Conservation (phyloP, 2,329 filamentous ascomycete species). For the Botrytis squamosa region DNA sequence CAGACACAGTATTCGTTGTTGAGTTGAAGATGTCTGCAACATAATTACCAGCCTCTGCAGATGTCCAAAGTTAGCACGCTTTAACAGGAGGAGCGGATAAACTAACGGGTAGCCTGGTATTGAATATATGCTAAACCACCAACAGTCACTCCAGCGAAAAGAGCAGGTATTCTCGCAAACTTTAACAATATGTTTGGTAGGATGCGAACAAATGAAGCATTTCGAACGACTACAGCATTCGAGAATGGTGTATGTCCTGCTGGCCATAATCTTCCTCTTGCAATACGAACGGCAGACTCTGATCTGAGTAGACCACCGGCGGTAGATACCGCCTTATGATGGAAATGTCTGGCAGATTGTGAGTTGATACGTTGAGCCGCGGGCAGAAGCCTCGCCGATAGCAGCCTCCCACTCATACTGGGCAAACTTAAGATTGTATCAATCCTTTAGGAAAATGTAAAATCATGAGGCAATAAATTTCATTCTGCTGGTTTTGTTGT, state of each 20-base stretch:
- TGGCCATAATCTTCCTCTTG: constrained; percentile 70
- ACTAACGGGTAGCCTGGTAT: constrained; percentile 85
- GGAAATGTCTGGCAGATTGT: constrained; percentile 60
- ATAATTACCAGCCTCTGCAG: constrained; percentile 69
- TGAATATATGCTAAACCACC: constrained; percentile 89
- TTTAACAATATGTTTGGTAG: constrained; percentile 90
- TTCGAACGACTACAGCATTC: constrained; percentile 66
- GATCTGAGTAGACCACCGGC: constrained; percentile 68
- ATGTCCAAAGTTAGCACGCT: constrained; percentile 6
- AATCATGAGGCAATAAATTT: constrained; percentile 18
- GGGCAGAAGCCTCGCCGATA: constrained; percentile 70
- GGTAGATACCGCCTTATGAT: constrained; percentile 55
- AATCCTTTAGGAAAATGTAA: constrained; percentile 14
- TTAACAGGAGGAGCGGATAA: neutral
- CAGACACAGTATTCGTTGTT: constrained; percentile 69
- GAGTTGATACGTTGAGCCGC: constrained; percentile 60
- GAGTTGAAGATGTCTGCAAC: constrained; percentile 72
- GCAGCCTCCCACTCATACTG: constrained; percentile 52
- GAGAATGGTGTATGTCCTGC: constrained; percentile 76
- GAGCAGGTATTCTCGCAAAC: constrained; percentile 80
- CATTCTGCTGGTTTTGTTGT: constrained; percentile 20
- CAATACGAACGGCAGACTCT: constrained; percentile 60
- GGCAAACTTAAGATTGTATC: constrained; percentile 26
- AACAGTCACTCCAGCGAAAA: constrained; percentile 86
- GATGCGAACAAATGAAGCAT: constrained; percentile 62